Conservation (phyloP, 352 stramenopile species). For the Pythium grandisporangium region DNA sequence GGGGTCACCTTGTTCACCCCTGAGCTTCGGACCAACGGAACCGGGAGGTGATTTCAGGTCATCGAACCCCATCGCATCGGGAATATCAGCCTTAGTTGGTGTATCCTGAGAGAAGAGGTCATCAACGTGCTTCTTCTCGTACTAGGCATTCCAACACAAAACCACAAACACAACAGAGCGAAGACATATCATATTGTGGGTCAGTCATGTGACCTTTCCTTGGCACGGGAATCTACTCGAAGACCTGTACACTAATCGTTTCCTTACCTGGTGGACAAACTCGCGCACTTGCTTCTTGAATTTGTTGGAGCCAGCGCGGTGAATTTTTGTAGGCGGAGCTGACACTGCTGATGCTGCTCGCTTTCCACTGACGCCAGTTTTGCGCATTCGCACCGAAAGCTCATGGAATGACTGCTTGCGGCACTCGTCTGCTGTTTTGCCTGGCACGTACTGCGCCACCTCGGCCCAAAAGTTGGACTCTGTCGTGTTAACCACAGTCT, state of each 20-base stretch:
- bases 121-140: conserved; percentile 67
- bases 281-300: conserved; percentile 82
- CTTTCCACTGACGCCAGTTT: conserved; percentile 2
- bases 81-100: conserved; percentile 27
- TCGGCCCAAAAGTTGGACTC: conserved; percentile 56
- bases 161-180: background rate
- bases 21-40: conserved; percentile 2
- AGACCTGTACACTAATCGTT: no score
- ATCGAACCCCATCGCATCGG: conserved; percentile 19
- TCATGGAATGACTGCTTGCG: conserved; percentile 48
- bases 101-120: conserved; percentile 50
- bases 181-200: conserved; percentile 15
- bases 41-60: conserved; percentile 52
- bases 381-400: conserved; percentile 32
- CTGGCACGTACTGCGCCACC: conserved; percentile 23
- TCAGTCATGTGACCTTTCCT: no score
- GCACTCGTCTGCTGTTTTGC: conserved; percentile 54
- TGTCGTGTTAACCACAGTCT: conserved; percentile 53
- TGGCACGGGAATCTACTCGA: no score
- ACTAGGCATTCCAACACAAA: conserved; percentile 14
- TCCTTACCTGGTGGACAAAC: conserved; percentile 62
- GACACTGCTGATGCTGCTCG: conserved; percentile 1
- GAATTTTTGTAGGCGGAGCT: conserved; percentile 30
- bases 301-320: conserved; percentile 57
- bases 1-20: no score